Evolutionary conservation across 768 basidiomycete genomes (phyloP), one percentile per base, ranked within the genome.

Genomic region (Boletus rex-veris): DNA sequence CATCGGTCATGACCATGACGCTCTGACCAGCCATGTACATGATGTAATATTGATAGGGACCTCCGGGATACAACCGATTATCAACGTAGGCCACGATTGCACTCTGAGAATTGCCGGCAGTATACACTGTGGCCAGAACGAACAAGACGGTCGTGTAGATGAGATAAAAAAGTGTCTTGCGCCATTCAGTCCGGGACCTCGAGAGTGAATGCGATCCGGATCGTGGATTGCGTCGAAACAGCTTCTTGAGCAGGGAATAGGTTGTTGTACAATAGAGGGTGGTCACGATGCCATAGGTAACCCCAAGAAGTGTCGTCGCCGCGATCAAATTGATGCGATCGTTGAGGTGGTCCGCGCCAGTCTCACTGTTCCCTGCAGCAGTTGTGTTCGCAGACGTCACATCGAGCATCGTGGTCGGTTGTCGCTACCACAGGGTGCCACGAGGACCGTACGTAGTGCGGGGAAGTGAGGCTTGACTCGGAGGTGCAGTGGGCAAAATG

Each of bases 31-130:
- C 52, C 69, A 68, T 71, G 45, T 47, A 70, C 37, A 18, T 42
- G 35, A 59, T 39, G 19, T 48, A 62, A 38, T 65, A 73, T 18
- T 54, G 40, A 28, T 48, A 66, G 15, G 70, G 66, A 11, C 69
- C 69, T 30, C 55, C 64, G 1, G 58, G 58, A 33, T 62, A 71
- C 21, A 57, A 31, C 46, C 70, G 58, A 43, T 73, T 66, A 10
- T 71, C 55, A 39, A 71, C 58, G 46, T 63, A 71, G 52, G 59
- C 61, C 7, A 73, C 45, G 44, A 66, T 58, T 8, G 72, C 59
- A 8, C 61, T 60, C 41, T 62, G 64, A 36, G 68, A 65, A 48
- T 66, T 71, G 24, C 63, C 59, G 28, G 61, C 57, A n/a, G 60
- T 59, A 40, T 63, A 71, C 31, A 71, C 4, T 7, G 66, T 66